phyloP scores from a whole-genome alignment of 345 rosid genomes.

The Hevea brasiliensis region DNA sequence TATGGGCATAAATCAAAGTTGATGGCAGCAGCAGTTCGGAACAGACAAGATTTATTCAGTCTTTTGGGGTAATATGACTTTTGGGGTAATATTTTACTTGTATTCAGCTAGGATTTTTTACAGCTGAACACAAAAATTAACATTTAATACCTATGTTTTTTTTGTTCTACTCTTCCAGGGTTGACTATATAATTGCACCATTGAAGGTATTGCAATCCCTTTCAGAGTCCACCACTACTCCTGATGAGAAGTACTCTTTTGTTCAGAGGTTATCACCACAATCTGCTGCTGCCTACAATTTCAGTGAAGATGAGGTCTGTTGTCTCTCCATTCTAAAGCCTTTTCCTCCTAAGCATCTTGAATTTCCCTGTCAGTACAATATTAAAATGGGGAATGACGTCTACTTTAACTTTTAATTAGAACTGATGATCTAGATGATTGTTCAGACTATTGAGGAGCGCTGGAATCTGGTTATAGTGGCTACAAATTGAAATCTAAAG shows the following conservation, averaged over 20 bases:
- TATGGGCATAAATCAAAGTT: slow-evolving; percentile 87
- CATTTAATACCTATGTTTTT: slow-evolving; percentile 5
- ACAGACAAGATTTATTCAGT: slow-evolving; percentile 93
- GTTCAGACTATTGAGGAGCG: not conserved
- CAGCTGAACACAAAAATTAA: slow-evolving; percentile 4
- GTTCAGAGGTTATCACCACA: slow-evolving; percentile 64
- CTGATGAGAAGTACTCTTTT: slow-evolving; percentile 82
- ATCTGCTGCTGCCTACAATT: slow-evolving; percentile 65
- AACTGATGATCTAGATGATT: not conserved
- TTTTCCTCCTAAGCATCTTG: not conserved
- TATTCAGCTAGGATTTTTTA: not conserved
- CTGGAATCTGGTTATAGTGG: not conserved
- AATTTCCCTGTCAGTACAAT: not conserved
- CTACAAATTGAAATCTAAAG: too few relatives aligned
- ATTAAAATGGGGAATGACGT: not conserved
- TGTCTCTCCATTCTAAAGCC: slow-evolving; percentile 7
- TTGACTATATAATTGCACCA: slow-evolving; percentile 91
- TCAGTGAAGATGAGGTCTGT: slow-evolving; percentile 78
- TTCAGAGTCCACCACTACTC: slow-evolving; percentile 64
- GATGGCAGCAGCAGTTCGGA: slow-evolving; percentile 98
- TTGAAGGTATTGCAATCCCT: slow-evolving; percentile 83
- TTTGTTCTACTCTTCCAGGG: slow-evolving; percentile 46
- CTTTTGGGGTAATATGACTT: slow-evolving; percentile 65
- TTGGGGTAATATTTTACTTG: too few relatives aligned
- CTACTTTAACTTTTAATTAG: not conserved